phyloP scores from a whole-genome alignment of 2,329 filamentous ascomycete genomes.

The Cadophora sp. region DNA sequence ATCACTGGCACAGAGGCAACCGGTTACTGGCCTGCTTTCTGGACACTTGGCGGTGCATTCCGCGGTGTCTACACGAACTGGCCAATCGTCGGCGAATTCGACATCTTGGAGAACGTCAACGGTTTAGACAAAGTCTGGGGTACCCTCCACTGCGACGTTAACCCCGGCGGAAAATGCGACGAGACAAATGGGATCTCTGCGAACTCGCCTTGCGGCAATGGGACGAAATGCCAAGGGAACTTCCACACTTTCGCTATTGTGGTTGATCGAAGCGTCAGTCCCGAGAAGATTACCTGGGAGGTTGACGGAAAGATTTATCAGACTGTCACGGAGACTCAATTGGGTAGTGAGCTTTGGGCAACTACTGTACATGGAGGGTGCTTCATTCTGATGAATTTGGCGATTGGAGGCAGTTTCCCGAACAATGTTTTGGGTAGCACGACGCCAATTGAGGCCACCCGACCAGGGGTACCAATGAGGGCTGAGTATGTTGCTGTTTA shows the following conservation, averaged over 20 bases:
- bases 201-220: neutral
- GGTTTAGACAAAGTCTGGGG: neutral
- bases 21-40: constrained; percentile 8
- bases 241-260: constrained; percentile 2
- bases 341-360: neutral
- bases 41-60: neutral
- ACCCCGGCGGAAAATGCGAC: neutral
- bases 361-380: neutral
- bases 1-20: neutral
- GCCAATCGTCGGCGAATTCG: neutral
- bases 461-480: neutral
- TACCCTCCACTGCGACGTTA: constrained; percentile 6
- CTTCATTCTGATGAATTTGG: constrained; percentile 3
- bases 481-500: constrained; percentile 10
- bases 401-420: neutral
- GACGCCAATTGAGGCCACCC: neutral
- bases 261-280: neutral
- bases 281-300: constrained; percentile 2
- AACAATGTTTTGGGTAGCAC: neutral
- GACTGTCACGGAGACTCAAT: neutral
- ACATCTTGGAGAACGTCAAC: constrained; percentile 8
- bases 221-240: neutral
- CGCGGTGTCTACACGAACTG: constrained; percentile 3
- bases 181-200: neutral
- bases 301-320: neutral